Percentiles rank a stretch among this genome's conserved stretches.
These are phyloP conservation scores for Dicorynia guianensis DNA, from an alignment of 306 rosid species.

Conservation along the genomic window DNA sequence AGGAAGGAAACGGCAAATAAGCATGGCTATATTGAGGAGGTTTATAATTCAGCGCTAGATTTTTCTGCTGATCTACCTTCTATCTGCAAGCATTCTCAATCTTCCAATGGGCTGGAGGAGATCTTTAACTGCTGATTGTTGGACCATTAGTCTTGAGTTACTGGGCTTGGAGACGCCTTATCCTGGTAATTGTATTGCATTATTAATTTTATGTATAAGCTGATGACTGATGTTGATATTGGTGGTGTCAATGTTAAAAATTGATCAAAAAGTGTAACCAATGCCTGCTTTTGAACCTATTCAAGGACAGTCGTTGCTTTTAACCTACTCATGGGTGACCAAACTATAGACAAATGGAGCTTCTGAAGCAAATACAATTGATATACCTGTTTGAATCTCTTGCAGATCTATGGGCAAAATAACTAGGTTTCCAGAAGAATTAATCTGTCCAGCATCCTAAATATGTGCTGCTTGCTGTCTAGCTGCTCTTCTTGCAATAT, in stretches of 20 bases:
- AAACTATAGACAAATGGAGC: constrained; percentile 44
- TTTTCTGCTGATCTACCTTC: constrained; percentile 42
- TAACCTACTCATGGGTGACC: constrained; percentile 44
- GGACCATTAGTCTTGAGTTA: constrained; percentile 35
- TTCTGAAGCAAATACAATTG: constrained; percentile 59
- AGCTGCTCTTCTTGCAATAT: constrained; percentile 67
- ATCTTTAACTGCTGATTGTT: constrained; percentile 48
- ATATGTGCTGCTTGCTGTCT: constrained; percentile 60
- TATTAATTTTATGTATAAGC: constrained; percentile 14
- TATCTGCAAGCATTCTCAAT: constrained; percentile 48
- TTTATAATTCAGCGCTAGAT: constrained; percentile 30
- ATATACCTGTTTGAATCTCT: constrained; percentile 67
- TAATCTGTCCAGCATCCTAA: constrained; percentile 61
- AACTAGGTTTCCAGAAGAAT: constrained; percentile 72
- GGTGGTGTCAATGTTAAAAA: constrained; percentile 50
- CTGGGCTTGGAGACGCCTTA: constrained; percentile 32
- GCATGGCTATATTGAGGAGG: constrained; percentile 44
- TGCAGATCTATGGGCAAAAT: constrained; percentile 62
- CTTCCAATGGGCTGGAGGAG: constrained; percentile 40
- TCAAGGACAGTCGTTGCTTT: constrained; percentile 47
- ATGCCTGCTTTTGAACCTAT: constrained; percentile 46
- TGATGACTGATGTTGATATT: constrained; percentile 52
- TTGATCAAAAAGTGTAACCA: constrained; percentile 29
- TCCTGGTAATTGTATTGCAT: constrained; percentile 46
- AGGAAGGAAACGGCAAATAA: constrained; percentile 46